Evolutionary conservation across 2,329 filamentous ascomycete genomes (phyloP).

Genomic region (Epichloe typhina): DNA sequence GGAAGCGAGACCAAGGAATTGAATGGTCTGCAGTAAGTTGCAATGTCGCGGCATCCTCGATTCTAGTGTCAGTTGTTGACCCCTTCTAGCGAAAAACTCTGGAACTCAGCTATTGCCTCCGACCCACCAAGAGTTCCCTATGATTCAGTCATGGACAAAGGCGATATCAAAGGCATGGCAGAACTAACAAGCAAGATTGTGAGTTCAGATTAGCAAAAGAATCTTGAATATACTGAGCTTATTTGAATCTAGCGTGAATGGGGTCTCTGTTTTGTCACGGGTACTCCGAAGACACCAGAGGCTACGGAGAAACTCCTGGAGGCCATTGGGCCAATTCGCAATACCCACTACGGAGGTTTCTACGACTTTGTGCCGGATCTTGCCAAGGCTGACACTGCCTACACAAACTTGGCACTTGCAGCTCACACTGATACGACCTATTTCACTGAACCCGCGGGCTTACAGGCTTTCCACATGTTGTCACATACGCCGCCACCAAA

Average conservation of each 20-base stretch:
- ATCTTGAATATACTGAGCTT: neutral
- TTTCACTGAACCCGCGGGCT: slow-evolving; percentile 79
- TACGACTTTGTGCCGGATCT: slow-evolving; percentile 83
- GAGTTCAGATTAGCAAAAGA: slow-evolving; percentile 11
- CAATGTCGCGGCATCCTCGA: neutral
- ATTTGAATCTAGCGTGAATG: slow-evolving; percentile 37
- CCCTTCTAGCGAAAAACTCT: slow-evolving; percentile 8
- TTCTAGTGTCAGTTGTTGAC: neutral
- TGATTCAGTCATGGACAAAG: slow-evolving; percentile 41
- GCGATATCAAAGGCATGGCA: slow-evolving; percentile 38
- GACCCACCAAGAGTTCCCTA: slow-evolving; percentile 47
- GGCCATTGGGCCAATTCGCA: slow-evolving; percentile 72
- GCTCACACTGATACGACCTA: slow-evolving; percentile 94
- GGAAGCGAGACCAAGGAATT: slow-evolving; percentile 23
- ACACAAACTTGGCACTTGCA: slow-evolving; percentile 70
- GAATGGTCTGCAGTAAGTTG: slow-evolving; percentile 5
- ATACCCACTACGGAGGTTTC: slow-evolving; percentile 76
- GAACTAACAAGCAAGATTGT: slow-evolving; percentile 54
- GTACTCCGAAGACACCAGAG: slow-evolving; percentile 52
- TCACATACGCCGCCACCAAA: slow-evolving; percentile 43
- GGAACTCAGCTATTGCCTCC: slow-evolving; percentile 19
- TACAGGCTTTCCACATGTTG: slow-evolving; percentile 87
- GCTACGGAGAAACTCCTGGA: slow-evolving; percentile 64
- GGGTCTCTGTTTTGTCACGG: slow-evolving; percentile 68
- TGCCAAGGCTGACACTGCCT: slow-evolving; percentile 78